Conservation (phyloP, 345 rosid species). For the Sisymbrium altissimum region DNA sequence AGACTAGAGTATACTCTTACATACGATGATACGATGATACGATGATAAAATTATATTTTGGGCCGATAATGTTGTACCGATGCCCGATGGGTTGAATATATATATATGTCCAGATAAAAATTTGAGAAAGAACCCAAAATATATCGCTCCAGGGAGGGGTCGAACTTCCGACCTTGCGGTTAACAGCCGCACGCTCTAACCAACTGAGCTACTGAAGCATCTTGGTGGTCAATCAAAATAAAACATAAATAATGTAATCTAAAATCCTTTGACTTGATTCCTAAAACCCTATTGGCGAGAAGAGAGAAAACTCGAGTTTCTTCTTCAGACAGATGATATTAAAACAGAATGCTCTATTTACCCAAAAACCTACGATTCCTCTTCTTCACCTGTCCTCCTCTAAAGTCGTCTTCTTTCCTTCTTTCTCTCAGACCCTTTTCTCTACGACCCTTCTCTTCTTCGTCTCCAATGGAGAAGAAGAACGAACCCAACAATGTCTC, state of each 20-base stretch:
- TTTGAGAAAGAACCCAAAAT: neutral
- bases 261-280: neutral
- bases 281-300: constrained; percentile 26
- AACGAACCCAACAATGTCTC: constrained; percentile 2
- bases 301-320: neutral
- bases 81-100: neutral
- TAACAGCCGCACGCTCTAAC: constrained; percentile 95
- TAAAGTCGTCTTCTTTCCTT: constrained; percentile 34
- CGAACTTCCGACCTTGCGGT: constrained; percentile 96
- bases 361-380: constrained; percentile 44
- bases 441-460: constrained; percentile 30
- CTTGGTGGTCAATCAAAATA: accelerated
- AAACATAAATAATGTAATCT: neutral
- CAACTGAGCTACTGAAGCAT: constrained; percentile 89
- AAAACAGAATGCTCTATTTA: constrained; percentile 40
- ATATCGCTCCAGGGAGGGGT: constrained; percentile 61
- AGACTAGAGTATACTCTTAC: too few species aligned
- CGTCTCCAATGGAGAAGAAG: constrained; percentile 50
- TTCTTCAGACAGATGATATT: neutral
- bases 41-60: neutral
- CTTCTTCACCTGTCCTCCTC: constrained; percentile 39
- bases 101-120: neutral
- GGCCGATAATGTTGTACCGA: neutral
- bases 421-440: constrained; percentile 34
- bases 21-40: too few species aligned